These are phyloP conservation scores for Naganishia albida DNA, from an alignment of 1,284 basidiomycete genomes.

Conservation along the genomic window DNA sequence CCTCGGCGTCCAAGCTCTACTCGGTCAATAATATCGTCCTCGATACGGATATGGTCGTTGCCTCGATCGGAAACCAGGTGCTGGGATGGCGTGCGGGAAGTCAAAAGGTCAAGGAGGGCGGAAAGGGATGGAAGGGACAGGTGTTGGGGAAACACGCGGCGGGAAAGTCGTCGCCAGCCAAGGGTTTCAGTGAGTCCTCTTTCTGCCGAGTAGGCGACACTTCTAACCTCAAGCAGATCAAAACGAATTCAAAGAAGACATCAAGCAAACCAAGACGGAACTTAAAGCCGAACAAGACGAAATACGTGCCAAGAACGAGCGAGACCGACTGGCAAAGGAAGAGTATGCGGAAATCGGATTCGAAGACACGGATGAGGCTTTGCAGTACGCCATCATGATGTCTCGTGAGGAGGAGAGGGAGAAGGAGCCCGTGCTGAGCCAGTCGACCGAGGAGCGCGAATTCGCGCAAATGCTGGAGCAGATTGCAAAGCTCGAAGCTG, in stretches of 20 bases:
- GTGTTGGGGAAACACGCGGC: conserved; percentile 35
- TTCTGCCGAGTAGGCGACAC: too few species aligned
- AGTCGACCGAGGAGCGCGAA: conserved; percentile 33
- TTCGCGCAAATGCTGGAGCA: conserved; percentile 26
- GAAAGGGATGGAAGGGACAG: conserved; percentile 42
- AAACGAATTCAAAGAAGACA: conserved; percentile 42
- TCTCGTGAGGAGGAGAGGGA: conserved; percentile 39
- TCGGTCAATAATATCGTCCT: conserved; percentile 50
- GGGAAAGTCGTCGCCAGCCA: conserved; percentile 29
- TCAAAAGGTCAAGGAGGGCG: conserved; percentile 43
- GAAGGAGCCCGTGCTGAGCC: conserved; percentile 26
- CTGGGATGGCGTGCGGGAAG: conserved; percentile 50
- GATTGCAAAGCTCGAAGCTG: conserved; percentile 10
- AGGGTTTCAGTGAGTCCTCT: conserved; percentile 36
- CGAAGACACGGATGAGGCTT: conserved; percentile 45
- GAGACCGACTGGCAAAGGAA: conserved; percentile 35
- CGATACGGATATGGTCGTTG: conserved; percentile 50
- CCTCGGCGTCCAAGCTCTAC: conserved; percentile 40
- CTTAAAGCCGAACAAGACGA: conserved; percentile 38
- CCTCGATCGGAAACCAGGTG: conserved; percentile 47
- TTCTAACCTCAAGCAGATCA: conserved; percentile 36
- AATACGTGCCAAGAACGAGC: conserved; percentile 31
- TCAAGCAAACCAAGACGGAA: conserved; percentile 40
- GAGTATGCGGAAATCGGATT: conserved; percentile 44
- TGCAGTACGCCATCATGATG: conserved; percentile 48